Conservation (phyloP, 176 grass and related monocot genomes). For the Avena insularis region DNA sequence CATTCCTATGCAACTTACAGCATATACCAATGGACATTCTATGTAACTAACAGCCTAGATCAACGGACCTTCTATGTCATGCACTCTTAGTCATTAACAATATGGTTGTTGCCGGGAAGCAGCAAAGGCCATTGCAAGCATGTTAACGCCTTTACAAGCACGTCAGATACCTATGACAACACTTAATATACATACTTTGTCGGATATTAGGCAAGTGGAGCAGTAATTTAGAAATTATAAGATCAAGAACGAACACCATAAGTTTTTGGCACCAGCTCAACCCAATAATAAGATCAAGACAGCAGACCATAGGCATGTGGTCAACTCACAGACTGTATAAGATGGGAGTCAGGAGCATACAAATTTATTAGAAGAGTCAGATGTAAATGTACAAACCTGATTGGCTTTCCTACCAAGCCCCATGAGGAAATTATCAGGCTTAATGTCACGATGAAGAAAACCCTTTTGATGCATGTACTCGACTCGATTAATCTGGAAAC, state of each 20-base stretch:
- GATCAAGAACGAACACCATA: neutral
- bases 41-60: neutral
- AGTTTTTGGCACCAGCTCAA: neutral
- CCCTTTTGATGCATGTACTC: constrained; percentile 85
- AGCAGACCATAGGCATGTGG: neutral
- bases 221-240: neutral
- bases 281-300: neutral
- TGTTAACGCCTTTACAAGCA: neutral
- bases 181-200: neutral
- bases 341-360: neutral
- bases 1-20: neutral
- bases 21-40: neutral
- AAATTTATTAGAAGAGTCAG: neutral
- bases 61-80: neutral
- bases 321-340: neutral
- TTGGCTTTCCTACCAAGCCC: constrained; percentile 81
- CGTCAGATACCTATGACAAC: neutral
- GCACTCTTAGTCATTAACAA: neutral
- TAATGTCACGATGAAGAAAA: constrained; percentile 87
- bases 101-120: neutral
- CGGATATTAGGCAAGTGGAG: neutral
- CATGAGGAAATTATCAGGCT: constrained; percentile 88
- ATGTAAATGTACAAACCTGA: constrained; percentile 56
- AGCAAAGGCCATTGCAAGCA: constrained; percentile 3
- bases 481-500: constrained; percentile 65